Percentiles rank a stretch among this genome's conserved stretches.
Conservation (phyloP, 2,329 filamentous ascomycete species). For the Diplocarpon rosae region DNA sequence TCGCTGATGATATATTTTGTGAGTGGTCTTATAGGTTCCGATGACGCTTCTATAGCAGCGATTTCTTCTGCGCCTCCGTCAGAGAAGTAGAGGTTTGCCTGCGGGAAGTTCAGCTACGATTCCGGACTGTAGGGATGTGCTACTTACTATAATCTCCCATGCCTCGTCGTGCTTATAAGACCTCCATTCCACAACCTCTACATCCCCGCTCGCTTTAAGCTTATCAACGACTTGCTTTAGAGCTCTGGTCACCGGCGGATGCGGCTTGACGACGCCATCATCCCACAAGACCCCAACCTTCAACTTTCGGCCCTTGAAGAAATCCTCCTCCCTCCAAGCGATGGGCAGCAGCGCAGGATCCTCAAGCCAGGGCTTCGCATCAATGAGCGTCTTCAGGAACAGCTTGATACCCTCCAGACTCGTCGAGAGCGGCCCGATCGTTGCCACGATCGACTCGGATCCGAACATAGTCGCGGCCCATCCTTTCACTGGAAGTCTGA, state of each 20-base stretch:
- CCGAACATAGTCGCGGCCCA: constrained; percentile 17
- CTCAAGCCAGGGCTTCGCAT: constrained; percentile 37
- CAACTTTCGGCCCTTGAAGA: constrained; percentile 33
- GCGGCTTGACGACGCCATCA: constrained; percentile 48
- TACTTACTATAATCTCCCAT: constrained; percentile 36
- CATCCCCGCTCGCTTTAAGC: constrained; percentile 33
- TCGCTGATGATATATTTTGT: constrained; percentile 47
- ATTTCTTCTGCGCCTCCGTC: constrained; percentile 47
- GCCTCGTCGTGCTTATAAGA: constrained; percentile 40
- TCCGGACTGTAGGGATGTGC: constrained; percentile 5
- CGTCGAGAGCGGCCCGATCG: constrained; percentile 44
- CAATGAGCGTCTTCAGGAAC: constrained; percentile 32
- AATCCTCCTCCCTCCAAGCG: constrained; percentile 35
- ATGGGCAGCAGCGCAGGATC: constrained; percentile 43
- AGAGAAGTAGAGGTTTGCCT: constrained; percentile 38
- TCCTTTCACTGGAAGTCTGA: constrained; percentile 20
- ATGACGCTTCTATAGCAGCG: constrained; percentile 38
- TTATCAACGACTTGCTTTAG: constrained; percentile 42
- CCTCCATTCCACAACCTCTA: constrained; percentile 46
- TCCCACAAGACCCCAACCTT: constrained; percentile 50
- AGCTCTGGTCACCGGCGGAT: constrained; percentile 47
- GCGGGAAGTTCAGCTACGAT: not conserved
- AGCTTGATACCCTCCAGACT: constrained; percentile 36
- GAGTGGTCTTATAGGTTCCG: constrained; percentile 48
- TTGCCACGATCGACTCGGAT: constrained; percentile 31